Conservation (phyloP, 176 grass and related monocot genomes). For the Urochloa ruziziensis region DNA sequence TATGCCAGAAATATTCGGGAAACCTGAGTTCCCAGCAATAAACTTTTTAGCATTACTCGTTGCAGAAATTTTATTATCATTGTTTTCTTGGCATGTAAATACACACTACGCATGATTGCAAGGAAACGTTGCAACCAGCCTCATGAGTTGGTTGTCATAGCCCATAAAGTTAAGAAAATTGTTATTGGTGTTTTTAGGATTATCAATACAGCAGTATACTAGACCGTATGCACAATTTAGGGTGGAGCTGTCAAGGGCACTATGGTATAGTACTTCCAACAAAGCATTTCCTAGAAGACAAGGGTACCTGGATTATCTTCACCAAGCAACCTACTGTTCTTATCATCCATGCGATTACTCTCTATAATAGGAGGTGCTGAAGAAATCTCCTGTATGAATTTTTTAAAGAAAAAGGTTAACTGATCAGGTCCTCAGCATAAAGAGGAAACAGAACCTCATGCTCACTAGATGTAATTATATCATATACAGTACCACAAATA, state of each 20-base stretch:
- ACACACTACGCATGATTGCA: neutral
- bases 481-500: neutral
- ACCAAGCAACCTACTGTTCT: neutral
- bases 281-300: constrained; percentile 3
- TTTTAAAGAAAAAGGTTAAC: neutral
- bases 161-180: neutral
- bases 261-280: constrained; percentile 18
- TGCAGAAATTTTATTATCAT: constrained; percentile 2
- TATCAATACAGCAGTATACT: neutral
- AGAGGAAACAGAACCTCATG: neutral
- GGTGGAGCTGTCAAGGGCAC: neutral
- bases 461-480: neutral
- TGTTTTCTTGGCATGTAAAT: neutral
- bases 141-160: neutral
- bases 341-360: constrained; percentile 18
- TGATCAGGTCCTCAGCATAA: neutral
- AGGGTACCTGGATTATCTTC: constrained; percentile 21
- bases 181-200: constrained; percentile 9
- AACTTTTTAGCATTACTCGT: neutral
- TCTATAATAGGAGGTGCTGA: constrained; percentile 39
- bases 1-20: neutral
- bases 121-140: neutral
- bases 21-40: neutral
- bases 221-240: constrained; percentile 5
- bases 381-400: constrained; percentile 39